Percentiles rank a stretch among this genome's conserved stretches.
These are phyloP conservation scores for Pezicula rhizophila DNA, from an alignment of 2,329 filamentous ascomycete genomes.

Conservation along the genomic window DNA sequence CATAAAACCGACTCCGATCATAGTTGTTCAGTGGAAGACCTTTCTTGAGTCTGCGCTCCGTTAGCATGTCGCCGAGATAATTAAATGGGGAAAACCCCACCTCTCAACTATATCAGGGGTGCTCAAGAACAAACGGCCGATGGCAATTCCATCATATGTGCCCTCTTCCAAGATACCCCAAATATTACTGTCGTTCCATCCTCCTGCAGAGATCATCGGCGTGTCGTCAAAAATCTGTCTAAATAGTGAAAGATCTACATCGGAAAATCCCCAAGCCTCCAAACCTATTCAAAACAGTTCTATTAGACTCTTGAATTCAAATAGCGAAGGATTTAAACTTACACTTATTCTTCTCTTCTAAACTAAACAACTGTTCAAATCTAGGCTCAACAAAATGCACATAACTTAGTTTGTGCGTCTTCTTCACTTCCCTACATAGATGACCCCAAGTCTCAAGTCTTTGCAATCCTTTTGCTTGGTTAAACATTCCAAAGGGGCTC, in stretches of 20 bases:
- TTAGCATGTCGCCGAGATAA: not conserved
- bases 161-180: constrained; percentile 42
- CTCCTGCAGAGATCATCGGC: constrained; percentile 50
- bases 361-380: constrained; percentile 46
- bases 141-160: constrained; percentile 40
- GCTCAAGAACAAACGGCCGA: constrained; percentile 41
- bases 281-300: constrained; percentile 27
- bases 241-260: constrained; percentile 40
- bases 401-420: constrained; percentile 47
- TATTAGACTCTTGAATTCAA: not conserved
- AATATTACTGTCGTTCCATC: constrained; percentile 44
- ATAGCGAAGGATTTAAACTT: constrained; percentile 3
- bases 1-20: constrained; percentile 39
- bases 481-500: constrained; percentile 51
- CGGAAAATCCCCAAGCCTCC: constrained; percentile 37
- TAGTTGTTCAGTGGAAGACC: constrained; percentile 34
- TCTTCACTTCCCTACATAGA: constrained; percentile 43
- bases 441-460: constrained; percentile 46
- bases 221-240: constrained; percentile 44
- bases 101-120: constrained; percentile 41
- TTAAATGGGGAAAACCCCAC: constrained; percentile 1
- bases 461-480: constrained; percentile 43
- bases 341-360: constrained; percentile 40
- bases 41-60: constrained; percentile 29
- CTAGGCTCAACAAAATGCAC: constrained; percentile 49